These are phyloP conservation scores for Macadamia integrifolia DNA, from an alignment of 164 flowering plant genomes.

Conservation along the genomic window DNA sequence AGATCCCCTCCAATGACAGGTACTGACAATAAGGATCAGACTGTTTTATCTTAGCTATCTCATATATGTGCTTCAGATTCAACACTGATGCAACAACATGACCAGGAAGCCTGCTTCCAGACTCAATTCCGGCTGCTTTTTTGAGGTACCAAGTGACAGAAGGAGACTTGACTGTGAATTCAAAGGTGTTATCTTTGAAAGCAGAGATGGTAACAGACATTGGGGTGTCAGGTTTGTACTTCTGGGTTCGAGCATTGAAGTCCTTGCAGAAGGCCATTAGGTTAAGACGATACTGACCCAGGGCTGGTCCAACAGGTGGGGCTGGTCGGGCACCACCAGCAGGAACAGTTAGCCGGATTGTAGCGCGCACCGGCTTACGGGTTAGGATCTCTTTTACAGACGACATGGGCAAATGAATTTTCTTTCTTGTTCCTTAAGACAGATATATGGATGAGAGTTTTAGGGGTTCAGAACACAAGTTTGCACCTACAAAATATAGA, in stretches of 20 bases:
- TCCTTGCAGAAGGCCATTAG: constrained; percentile 99
- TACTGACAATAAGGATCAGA: constrained; percentile 78
- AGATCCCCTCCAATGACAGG: constrained; percentile 72
- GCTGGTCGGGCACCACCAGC: constrained; percentile 90
- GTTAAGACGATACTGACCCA: constrained; percentile 88
- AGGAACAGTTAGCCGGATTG: constrained; percentile 78
- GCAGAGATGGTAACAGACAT: constrained; percentile 89
- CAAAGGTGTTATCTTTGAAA: constrained; percentile 88
- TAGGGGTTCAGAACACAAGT: no score
- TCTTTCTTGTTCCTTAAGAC: not conserved
- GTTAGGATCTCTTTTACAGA: constrained; percentile 70
- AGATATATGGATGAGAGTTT: no score
- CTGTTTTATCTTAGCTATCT: constrained; percentile 92
- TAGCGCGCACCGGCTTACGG: constrained; percentile 75
- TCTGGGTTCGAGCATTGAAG: constrained; percentile 96
- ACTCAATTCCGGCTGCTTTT: constrained; percentile 85
- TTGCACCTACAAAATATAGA: no score
- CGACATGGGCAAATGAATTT: constrained; percentile 30
- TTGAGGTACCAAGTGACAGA: constrained; percentile 92
- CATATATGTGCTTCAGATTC: constrained; percentile 70
- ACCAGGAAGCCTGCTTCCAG: constrained; percentile 77
- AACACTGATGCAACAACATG: constrained; percentile 63
- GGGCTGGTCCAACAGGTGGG: constrained; percentile 90
- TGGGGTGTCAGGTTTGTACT: constrained; percentile 90
- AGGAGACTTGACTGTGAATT: constrained; percentile 83